Base-by-base conservation (phyloP, 495 filamentous ascomycete species). In the Clohesyomyces aquaticus region DNA sequence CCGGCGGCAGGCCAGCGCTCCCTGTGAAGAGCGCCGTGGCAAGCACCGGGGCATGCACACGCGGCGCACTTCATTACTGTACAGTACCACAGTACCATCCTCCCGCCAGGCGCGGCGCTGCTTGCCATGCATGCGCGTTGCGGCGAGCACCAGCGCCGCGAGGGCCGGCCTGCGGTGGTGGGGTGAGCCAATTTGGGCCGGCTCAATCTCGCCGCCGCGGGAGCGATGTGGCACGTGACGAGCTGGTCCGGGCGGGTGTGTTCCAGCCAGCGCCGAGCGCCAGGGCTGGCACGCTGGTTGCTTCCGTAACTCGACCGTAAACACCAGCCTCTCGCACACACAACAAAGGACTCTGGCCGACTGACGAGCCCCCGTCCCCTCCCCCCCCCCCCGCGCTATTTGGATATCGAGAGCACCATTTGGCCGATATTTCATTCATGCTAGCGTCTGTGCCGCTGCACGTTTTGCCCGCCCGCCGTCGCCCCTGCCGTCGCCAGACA, bases 271-370 rank as follows among this genome's bases (percentile, higher is more conserved):
- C 6, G 32, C 32, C 14, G 32, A 6, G 6, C 6, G 32, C 32
- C 32, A 38, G 32, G 6, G 32, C 6, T 38, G 12, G 9, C 10
- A 22, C 4, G 14, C 26, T 32, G 18, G 55, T 58, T 58, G 41
- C 55, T 58, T 58, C 35, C 55, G 55, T 47, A 32, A 58, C 55
- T 58, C 55, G 27, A 9, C 35, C 19, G 55, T 60, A 50, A 50
- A 60, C 45, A 51, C 56, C 41, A 22, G 41, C 35, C 55, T 26
- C 21, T 47, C 23, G n/a, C 26, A 6, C 41, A 55, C 55, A 58
- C 55, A 58, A 45, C 32, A 58, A 45, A 58, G 19, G 11, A 14
- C 6, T 47, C 41, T 26, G 43, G 16, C 11, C 35, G 12, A 23
- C 41, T 4, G 11, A 11, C 4, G 14, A n/a, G n/a, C n/a, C n/a